Evolutionary conservation across 2,329 filamentous ascomycete species (phyloP).

Genomic region (Cladosporium phlei): DNA sequence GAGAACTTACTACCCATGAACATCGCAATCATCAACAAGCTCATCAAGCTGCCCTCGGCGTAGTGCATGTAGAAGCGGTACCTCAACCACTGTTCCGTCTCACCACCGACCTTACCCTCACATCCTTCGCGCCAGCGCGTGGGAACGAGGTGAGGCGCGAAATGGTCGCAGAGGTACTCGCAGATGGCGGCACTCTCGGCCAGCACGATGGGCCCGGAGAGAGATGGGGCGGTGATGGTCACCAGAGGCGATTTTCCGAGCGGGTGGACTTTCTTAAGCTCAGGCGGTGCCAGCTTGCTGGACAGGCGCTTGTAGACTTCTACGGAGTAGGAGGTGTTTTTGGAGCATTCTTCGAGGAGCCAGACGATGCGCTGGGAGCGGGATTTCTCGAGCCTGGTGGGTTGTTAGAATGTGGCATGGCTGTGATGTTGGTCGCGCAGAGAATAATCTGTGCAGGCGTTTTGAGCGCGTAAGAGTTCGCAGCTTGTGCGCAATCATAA

Average conservation of each 20-base stretch:
- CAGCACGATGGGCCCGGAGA: constrained; percentile 54
- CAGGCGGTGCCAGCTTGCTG: constrained; percentile 66
- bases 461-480: too few relatives aligned
- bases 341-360: constrained; percentile 72
- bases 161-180: constrained; percentile 74
- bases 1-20: constrained; percentile 52
- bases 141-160: constrained; percentile 50
- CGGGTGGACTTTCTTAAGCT: constrained; percentile 73
- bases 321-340: constrained; percentile 67
- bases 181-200: constrained; percentile 78
- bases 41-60: constrained; percentile 78
- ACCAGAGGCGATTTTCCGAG: constrained; percentile 84
- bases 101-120: constrained; percentile 52
- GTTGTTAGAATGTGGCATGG: neutral
- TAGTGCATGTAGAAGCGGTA: constrained; percentile 75
- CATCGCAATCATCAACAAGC: constrained; percentile 59
- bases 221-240: constrained; percentile 51
- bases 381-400: constrained; percentile 79
- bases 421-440: neutral
- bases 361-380: constrained; percentile 78
- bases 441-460: neutral
- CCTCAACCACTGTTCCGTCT: constrained; percentile 57
- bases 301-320: constrained; percentile 67
- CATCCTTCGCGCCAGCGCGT: constrained; percentile 49
- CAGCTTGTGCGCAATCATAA: too few relatives aligned